Conservation (phyloP, 2,329 filamentous ascomycete species). For the Phoma sp. region DNA sequence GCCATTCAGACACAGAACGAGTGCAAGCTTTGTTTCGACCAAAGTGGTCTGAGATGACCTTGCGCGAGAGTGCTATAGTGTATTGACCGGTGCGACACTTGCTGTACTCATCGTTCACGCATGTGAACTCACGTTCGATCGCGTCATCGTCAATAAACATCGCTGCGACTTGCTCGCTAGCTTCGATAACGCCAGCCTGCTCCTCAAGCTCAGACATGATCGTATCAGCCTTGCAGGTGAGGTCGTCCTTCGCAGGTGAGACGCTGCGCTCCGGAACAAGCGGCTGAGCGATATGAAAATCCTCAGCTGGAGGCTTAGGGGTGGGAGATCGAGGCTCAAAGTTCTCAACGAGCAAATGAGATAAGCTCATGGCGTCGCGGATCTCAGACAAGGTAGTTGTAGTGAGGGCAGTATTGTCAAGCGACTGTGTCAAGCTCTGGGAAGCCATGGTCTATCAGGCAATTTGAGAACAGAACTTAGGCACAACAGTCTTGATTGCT, state of each 20-base stretch:
- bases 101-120: conserved; percentile 39
- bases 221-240: conserved; percentile 11
- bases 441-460: background rate
- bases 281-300: background rate
- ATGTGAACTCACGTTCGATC: conserved; percentile 36
- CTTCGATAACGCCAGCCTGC: background rate
- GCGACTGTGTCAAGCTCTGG: conserved; percentile 3
- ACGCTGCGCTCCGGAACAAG: conserved; percentile 11
- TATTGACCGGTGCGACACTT: conserved; percentile 44
- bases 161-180: background rate
- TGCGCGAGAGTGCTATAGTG: conserved; percentile 42
- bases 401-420: background rate
- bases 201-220: conserved; percentile 11
- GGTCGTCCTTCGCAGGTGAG: background rate
- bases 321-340: background rate
- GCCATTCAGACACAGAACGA: conserved; percentile 39
- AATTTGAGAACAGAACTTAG: too few species aligned
- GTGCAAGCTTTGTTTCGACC: conserved; percentile 49
- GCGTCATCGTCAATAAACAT: conserved; percentile 11
- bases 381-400: conserved; percentile 17
- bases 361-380: conserved; percentile 33
- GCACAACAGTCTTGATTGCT: too few species aligned
- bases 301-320: conserved; percentile 1
- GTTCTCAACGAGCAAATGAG: conserved; percentile 23
- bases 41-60: conserved; percentile 49